Conservation (phyloP, 2,329 filamentous ascomycete genomes). For the Incumbomyces delicatus region DNA sequence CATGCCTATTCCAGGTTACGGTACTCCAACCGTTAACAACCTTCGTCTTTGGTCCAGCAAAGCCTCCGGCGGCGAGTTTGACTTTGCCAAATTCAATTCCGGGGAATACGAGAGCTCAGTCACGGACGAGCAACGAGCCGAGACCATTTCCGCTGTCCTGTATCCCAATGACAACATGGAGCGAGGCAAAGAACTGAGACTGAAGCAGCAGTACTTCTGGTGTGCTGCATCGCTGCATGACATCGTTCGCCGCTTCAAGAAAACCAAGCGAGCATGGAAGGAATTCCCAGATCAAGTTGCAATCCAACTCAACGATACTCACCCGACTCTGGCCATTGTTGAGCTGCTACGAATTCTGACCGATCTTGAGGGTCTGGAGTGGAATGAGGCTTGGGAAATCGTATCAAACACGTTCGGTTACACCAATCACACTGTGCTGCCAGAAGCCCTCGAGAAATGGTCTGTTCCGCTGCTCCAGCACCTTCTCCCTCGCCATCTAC, state of each 20-base stretch:
- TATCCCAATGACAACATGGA: constrained; percentile 98
- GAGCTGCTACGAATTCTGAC: constrained; percentile 88
- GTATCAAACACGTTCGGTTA: constrained; percentile 78
- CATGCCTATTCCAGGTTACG: constrained; percentile 82
- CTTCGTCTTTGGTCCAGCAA: constrained; percentile 96
- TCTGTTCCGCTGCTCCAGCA: constrained; percentile 87
- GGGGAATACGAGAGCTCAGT: constrained; percentile 97
- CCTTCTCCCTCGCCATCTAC: constrained; percentile 82
- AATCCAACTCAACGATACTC: constrained; percentile 96
- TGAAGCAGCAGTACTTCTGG: constrained; percentile 99
- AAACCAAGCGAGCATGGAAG: constrained; percentile 79
- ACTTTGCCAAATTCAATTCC: constrained; percentile 98
- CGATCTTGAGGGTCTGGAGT: constrained; percentile 81
- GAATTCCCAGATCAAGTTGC: constrained; percentile 92
- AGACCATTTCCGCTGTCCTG: constrained; percentile 93
- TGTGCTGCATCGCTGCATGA: constrained; percentile 93
- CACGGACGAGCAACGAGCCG: constrained; percentile 94
- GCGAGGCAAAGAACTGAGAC: constrained; percentile 85
- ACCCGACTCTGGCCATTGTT: constrained; percentile 90
- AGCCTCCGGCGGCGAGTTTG: constrained; percentile 91
- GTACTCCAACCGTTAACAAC: constrained; percentile 88
- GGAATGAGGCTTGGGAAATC: constrained; percentile 85
- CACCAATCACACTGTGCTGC: constrained; percentile 96
- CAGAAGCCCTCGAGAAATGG: constrained; percentile 97
- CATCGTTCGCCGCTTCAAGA: constrained; percentile 97